phyloP scores from a whole-genome alignment of 179 eudicot genomes.

The Patellifolia procumbens region DNA sequence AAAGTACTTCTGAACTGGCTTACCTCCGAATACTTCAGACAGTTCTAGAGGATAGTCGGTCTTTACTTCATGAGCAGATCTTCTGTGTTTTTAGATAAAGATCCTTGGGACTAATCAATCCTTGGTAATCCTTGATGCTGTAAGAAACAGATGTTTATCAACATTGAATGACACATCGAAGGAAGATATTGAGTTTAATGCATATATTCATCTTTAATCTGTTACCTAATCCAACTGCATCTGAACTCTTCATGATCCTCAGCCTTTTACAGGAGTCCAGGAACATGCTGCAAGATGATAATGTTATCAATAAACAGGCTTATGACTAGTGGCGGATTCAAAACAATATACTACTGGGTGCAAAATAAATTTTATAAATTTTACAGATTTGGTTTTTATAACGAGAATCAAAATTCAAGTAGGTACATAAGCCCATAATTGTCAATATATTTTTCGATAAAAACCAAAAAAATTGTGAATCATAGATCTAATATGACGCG shows the following conservation, averaged over 20 bases:
- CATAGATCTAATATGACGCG: background rate
- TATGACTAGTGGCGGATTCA: too few species aligned
- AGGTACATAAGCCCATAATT: too few species aligned
- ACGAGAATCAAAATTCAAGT: too few species aligned
- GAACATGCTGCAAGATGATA: conserved; percentile 38
- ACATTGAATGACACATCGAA: background rate
- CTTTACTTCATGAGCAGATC: background rate
- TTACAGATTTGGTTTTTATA: too few species aligned
- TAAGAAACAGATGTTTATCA: background rate
- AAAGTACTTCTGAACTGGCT: background rate
- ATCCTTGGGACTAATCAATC: background rate
- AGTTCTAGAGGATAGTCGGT: background rate
- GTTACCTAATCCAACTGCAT: conserved; percentile 46
- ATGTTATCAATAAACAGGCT: background rate
- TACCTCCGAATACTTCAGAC: conserved; percentile 6
- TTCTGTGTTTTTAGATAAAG: background rate
- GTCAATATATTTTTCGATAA: too few species aligned
- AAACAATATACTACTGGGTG: too few species aligned
- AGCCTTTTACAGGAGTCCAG: conserved; percentile 41
- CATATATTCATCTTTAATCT: background rate
- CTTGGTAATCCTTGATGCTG: conserved; percentile 27
- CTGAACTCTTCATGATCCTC: conserved; percentile 53
- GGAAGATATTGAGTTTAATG: background rate
- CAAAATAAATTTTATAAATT: too few species aligned
- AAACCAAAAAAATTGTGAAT: too few species aligned